phyloP scores from a whole-genome alignment of 2,329 filamentous ascomycete species.

The Sporothrix sp. region DNA sequence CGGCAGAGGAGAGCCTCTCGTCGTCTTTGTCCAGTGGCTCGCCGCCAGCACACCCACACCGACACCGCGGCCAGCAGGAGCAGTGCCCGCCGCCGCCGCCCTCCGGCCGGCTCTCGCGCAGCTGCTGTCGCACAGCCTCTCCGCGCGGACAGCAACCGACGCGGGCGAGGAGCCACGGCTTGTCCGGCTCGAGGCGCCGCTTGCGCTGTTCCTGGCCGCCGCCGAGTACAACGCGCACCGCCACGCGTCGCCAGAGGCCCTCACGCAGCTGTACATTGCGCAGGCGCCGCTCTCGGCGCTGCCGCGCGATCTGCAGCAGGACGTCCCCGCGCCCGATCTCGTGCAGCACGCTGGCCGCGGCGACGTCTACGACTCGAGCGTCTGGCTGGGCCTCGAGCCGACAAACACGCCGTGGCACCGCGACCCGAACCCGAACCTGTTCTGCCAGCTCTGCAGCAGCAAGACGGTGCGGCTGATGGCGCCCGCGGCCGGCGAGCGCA shows the following conservation, averaged over 20 bases:
- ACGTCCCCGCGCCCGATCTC: slow-evolving; percentile 58
- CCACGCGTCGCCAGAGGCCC: background rate
- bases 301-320: slow-evolving; percentile 49
- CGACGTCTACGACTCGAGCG: slow-evolving; percentile 75
- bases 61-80: too few relatives aligned
- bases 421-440: slow-evolving; percentile 90
- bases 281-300: slow-evolving; percentile 66
- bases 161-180: slow-evolving; percentile 26
- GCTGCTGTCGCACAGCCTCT: slow-evolving; percentile 9
- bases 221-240: slow-evolving; percentile 37
- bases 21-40: slow-evolving; percentile 14
- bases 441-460: slow-evolving; percentile 65
- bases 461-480: slow-evolving; percentile 67
- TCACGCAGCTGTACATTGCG: slow-evolving; percentile 65
- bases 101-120: slow-evolving; percentile 11
- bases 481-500: slow-evolving; percentile 49
- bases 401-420: slow-evolving; percentile 86
- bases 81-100: background rate
- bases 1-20: background rate
- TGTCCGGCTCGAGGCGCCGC: slow-evolving; percentile 49
- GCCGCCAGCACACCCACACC: background rate
- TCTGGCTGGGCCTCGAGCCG: slow-evolving; percentile 81
- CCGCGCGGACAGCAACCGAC: background rate
- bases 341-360: slow-evolving; percentile 47
- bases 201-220: slow-evolving; percentile 54